A percentile compares a stretch with the other conserved stretches of the same genome.
These are phyloP conservation scores for Vanilla planifolia DNA, from an alignment of 106 monocot species.

Conservation along the genomic window DNA sequence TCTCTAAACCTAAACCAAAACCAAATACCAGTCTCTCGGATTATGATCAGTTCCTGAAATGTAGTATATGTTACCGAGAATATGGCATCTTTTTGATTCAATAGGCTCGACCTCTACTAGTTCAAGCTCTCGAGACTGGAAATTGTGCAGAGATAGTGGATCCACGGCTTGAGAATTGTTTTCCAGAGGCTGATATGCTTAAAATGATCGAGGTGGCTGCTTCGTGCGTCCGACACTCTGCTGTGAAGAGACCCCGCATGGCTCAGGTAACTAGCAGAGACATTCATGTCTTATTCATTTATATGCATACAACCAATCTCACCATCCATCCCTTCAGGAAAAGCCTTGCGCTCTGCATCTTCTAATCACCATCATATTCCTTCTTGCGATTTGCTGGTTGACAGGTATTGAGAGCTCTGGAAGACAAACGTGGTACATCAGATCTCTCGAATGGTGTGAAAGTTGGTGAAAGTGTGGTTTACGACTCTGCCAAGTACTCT, in stretches of 20 bases:
- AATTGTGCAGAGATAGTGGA: constrained; percentile 54
- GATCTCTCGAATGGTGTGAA: constrained; percentile 8
- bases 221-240: constrained; percentile 64
- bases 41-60: neutral
- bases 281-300: neutral
- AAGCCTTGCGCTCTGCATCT: neutral
- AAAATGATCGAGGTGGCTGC: constrained; percentile 71
- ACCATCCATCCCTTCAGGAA: neutral
- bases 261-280: constrained; percentile 35
- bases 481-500: constrained; percentile 1
- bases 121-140: constrained; percentile 49
- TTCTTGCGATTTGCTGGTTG: neutral
- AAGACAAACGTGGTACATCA: neutral
- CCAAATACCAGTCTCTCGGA: neutral
- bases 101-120: constrained; percentile 54
- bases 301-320: too few species aligned
- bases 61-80: neutral
- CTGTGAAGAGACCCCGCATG: constrained; percentile 76
- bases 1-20: neutral
- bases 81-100: neutral
- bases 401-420: constrained; percentile 11
- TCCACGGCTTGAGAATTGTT: constrained; percentile 46
- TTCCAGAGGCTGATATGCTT: constrained; percentile 43
- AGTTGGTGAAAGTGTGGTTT: neutral
- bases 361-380: neutral